Base-by-base conservation (phyloP, 768 basidiomycete species). In the Podaxis sp. region DNA sequence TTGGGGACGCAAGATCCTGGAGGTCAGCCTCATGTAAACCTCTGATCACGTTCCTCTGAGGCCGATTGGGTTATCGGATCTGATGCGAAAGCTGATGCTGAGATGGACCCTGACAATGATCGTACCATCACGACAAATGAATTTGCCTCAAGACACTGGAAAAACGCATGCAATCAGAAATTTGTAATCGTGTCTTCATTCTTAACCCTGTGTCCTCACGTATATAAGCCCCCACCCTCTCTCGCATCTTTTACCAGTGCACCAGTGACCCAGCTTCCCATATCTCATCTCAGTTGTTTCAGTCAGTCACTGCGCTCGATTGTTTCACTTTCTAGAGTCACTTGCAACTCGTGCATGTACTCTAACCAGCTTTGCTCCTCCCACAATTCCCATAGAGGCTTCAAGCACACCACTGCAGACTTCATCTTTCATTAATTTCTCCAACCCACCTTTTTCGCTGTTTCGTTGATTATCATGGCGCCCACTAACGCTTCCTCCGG, bases 301-400 rank as follows among this genome's bases (percentile, higher is more conserved):
- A 62, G 65, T 67, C 63, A 60, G 61, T 53, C 55, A 32, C 2
- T 6, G 32, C 27, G 9, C 62, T 56, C 63, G 51, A 62, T 63
- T 63, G 62, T 62, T 56, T 61, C 59, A 28, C 48, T 48, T 63
- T 40, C 54, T 50, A 40, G 71, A 71, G 74, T 73, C 66, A 68
- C 72, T 74, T 79, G 73, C 78, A 76, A 70, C 69, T 71, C 67
- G 80, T 92, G 89, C 84, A 95, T 95, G 93, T 96, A 88, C 91
- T 92, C 90, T 65, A 95, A 95, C 90, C 88, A 89, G 74, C 89
- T 95, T 67, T 87, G 89, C 76, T 90, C 89, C 76, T 79, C 85
- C 67, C 93, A 95, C 80, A 95, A 95, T 79, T 82, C 84, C 68
- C 83, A 90, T 79, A 83, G 92, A 86, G 94, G 94, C 80, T 74